phyloP scores from a whole-genome alignment of 2,329 filamentous ascomycete species.

The Grosmannia huntii region DNA sequence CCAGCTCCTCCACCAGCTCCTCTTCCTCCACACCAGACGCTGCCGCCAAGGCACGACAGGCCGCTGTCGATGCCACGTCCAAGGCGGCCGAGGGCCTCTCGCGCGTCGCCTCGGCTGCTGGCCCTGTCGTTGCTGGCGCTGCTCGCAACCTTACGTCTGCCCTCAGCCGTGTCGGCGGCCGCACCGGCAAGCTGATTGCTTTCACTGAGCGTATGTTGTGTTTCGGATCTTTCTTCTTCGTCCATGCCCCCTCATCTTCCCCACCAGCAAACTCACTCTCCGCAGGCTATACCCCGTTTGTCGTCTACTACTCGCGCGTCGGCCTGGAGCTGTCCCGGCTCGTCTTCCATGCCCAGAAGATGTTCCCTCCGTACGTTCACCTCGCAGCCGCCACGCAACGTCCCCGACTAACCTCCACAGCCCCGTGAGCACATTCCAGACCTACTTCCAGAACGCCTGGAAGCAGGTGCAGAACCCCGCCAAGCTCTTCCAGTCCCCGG shows the following conservation, averaged over 20 bases:
- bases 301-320: slow-evolving; percentile 87
- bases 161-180: slow-evolving; percentile 67
- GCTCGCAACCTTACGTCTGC: slow-evolving; percentile 54
- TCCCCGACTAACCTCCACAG: slow-evolving; percentile 29
- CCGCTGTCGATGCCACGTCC: slow-evolving; percentile 27
- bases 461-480: slow-evolving; percentile 47
- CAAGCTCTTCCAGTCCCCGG: slow-evolving; percentile 29
- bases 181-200: slow-evolving; percentile 63
- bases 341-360: slow-evolving; percentile 76
- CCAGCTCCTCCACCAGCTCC: slow-evolving; percentile 26
- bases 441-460: slow-evolving; percentile 66
- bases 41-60: slow-evolving; percentile 27
- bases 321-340: slow-evolving; percentile 78
- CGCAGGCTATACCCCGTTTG: slow-evolving; percentile 69
- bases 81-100: slow-evolving; percentile 52
- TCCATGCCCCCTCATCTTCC: not conserved
- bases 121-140: slow-evolving; percentile 61
- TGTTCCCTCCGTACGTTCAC: slow-evolving; percentile 79
- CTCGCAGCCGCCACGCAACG: not conserved
- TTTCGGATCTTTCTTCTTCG: not conserved
- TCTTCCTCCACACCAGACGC: slow-evolving; percentile 31
- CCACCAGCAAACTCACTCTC: too few species aligned
- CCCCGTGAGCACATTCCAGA: slow-evolving; percentile 68
- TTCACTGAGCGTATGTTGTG: slow-evolving; percentile 72
- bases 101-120: slow-evolving; percentile 56